These are phyloP conservation scores for Paspalum notatum DNA, from an alignment of 176 grass and related monocot species.

Conservation along the genomic window DNA sequence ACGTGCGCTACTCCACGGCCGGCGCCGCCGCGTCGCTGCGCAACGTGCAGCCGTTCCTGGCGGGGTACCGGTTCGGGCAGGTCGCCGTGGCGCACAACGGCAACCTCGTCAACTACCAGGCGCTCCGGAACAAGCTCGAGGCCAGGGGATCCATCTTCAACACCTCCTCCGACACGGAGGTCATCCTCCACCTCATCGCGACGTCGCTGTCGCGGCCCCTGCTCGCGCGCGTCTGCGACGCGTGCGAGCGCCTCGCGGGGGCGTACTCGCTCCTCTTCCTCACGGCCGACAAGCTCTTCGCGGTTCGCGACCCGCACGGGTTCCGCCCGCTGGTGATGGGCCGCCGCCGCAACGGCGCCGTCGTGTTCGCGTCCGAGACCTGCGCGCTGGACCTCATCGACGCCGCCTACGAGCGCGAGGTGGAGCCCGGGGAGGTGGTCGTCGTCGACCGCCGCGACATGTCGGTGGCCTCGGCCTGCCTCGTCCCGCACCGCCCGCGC, in stretches of 20 bases:
- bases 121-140: conserved; percentile 64
- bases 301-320: conserved; percentile 71
- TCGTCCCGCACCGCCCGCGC: conserved; percentile 50
- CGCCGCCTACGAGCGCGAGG: conserved; percentile 75
- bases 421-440: conserved; percentile 73
- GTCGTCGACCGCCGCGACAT: conserved; percentile 72
- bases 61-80: conserved; percentile 54
- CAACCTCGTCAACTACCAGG: conserved; percentile 70
- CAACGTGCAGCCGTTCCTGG: conserved; percentile 79
- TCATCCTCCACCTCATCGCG: conserved; percentile 75
- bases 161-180: conserved; percentile 74
- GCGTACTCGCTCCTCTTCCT: conserved; percentile 75
- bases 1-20: conserved; percentile 75
- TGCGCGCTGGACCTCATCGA: conserved; percentile 83
- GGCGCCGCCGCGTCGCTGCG: conserved; percentile 45
- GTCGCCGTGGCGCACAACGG: conserved; percentile 80
- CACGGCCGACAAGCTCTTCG: conserved; percentile 66
- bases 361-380: conserved; percentile 82
- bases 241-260: conserved; percentile 59
- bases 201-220: conserved; percentile 63
- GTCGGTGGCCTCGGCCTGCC: conserved; percentile 49
- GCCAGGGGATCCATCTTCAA: conserved; percentile 70
- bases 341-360: conserved; percentile 58
- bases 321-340: conserved; percentile 84
- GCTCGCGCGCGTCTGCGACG: conserved; percentile 62